Base-by-base conservation (phyloP, 371 early-diverging fungal species). In the Apophysomyces ossiformis region DNA sequence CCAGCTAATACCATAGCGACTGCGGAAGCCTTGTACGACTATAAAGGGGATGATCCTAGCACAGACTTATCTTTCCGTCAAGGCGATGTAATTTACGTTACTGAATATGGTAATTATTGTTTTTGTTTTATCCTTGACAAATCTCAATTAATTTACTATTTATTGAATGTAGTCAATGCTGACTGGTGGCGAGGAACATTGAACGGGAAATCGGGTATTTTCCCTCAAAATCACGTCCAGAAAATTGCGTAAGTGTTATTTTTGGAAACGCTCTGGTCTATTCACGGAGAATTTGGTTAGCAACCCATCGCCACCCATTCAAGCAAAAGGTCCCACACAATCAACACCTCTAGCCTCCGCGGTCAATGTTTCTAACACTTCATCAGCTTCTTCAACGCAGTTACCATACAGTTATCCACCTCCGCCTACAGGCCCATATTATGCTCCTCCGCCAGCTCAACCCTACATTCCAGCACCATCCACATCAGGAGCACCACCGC, bases 131-230 rank as follows among this genome's bases (percentile, higher is more conserved):
- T 26, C 2, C 21, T 41, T 38, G 39, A 45, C 16, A 45, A 18
- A 45, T n/a, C 6, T 1, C 5, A 16, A 15, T 12, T 38, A n/a
- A 58, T 43, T 63, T n/a, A 65, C 46, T 37, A 18, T 47, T 41
- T 16, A 38, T 47, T 47, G 26, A 13, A 46, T 41, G 57, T 60
- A 81, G 84, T 83, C 46, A 83, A 83, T 47, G 72, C 78, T 64
- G 84, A 83, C 61, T 83, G 84, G 81, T 83, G 79, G 79, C 73
- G 78, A 60, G 81, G 84, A 37, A 67, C 68, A 46, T 62, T 81
- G 8, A 63, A 81, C 56, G 81, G 79, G 7, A 73, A 73, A 43
- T 60, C 77, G 0, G 84, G 84, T 45, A 81, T 83, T 39, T 83
- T 83, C 69, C 84, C 84, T 45, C 77, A 79, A 58, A 83, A 81